Percentiles rank a stretch among this genome's conserved stretches.
These are phyloP conservation scores for Clarireedia sp. DNA, from an alignment of 2,329 filamentous ascomycete genomes.

Conservation along the genomic window DNA sequence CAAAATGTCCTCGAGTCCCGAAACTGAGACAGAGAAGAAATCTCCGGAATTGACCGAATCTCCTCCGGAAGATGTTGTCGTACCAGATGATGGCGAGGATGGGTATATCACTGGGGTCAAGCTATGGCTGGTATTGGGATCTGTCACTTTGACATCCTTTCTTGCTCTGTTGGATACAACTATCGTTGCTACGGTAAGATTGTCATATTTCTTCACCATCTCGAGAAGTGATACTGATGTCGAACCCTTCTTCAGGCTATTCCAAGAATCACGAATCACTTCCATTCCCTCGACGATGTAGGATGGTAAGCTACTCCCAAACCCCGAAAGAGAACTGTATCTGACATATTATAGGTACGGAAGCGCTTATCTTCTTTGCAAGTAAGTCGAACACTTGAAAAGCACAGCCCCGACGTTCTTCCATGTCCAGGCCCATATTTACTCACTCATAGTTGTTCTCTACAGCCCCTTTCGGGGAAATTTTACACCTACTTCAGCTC, in stretches of 20 bases:
- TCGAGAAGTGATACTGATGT: not conserved
- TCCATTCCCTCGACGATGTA: conserved; percentile 4
- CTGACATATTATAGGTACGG: not conserved
- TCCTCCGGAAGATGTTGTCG: not conserved
- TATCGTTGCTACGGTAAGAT: conserved; percentile 41
- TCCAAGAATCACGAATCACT: not conserved
- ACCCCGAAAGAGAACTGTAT: not conserved
- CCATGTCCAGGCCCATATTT: not conserved
- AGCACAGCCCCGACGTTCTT: not conserved
- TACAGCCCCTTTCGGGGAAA: conserved; percentile 10
- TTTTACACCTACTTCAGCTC: not conserved
- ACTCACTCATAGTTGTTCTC: not conserved
- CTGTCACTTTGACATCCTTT: conserved; percentile 38
- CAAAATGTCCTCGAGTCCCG: not conserved
- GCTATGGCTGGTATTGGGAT: conserved; percentile 23
- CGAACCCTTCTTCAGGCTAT: not conserved
- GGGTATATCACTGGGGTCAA: conserved; percentile 16
- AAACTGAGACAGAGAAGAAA: not conserved
- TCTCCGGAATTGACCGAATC: not conserved
- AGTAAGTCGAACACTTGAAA: not conserved
- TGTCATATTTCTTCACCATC: too few species aligned
- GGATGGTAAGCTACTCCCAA: conserved; percentile 9
- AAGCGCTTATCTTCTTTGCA: conserved; percentile 8
- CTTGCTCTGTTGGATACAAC: conserved; percentile 44
- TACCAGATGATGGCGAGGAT: not conserved